phyloP scores from a whole-genome alignment of 306 rosid species.

The Cucurbita pepo region DNA sequence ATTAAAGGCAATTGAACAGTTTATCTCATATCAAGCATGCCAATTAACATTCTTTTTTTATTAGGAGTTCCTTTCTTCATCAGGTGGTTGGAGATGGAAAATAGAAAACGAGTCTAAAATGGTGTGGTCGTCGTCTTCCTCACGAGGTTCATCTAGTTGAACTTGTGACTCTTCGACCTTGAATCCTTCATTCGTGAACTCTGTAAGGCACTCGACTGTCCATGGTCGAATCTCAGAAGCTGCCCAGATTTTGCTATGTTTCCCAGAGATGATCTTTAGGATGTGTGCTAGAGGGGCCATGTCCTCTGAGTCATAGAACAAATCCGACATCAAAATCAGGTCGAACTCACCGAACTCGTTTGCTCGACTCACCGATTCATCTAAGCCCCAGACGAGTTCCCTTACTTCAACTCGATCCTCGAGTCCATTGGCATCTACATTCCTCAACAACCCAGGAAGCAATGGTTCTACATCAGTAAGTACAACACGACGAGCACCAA shows the following conservation, averaged over 20 bases:
- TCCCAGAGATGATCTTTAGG: conserved; percentile 6
- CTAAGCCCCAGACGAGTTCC: conserved; percentile 18
- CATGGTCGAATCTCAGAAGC: conserved; percentile 15
- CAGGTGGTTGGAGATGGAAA: conserved; percentile 9
- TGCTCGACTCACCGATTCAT: background rate
- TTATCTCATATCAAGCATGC: background rate
- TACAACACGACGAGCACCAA: conserved; percentile 22
- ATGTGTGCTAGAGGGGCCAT: conserved; percentile 10
- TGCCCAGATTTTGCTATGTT: conserved; percentile 14
- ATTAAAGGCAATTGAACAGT: background rate
- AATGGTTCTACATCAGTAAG: conserved; percentile 12
- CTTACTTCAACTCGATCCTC: conserved; percentile 20
- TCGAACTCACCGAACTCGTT: conserved; percentile 10
- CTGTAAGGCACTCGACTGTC: conserved; percentile 16
- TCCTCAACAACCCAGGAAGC: conserved; percentile 10
- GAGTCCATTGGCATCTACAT: conserved; percentile 16
- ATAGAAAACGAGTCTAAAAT: background rate
- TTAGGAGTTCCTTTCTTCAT: background rate
- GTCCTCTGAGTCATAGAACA: conserved; percentile 14
- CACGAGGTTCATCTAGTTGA: background rate
- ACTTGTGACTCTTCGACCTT: conserved; percentile 11
- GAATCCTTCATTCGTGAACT: conserved; percentile 16
- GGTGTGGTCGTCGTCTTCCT: background rate
- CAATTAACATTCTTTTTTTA: background rate
- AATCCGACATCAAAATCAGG: conserved; percentile 22